Conservation (phyloP, 768 basidiomycete species). For the Amanita polypyramis region DNA sequence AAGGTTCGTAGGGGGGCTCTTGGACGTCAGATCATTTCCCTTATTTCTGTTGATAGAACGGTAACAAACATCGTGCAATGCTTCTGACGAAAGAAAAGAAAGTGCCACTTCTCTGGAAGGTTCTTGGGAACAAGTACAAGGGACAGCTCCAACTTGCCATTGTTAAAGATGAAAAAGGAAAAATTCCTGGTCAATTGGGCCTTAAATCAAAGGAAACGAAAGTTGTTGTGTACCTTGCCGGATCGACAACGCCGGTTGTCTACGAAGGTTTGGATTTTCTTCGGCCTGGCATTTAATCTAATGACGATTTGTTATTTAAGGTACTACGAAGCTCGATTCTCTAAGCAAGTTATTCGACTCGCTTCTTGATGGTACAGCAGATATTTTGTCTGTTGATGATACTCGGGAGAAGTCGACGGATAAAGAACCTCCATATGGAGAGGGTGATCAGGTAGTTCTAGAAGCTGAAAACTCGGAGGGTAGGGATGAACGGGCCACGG, state of each 20-base stretch:
- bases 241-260: constrained; percentile 40
- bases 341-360: constrained; percentile 67
- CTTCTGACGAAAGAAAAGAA: constrained; percentile 68
- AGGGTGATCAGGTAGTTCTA: constrained; percentile 2
- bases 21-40: not conserved
- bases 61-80: constrained; percentile 44
- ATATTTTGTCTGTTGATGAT: no score
- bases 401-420: constrained; percentile 3
- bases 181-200: constrained; percentile 46
- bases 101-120: constrained; percentile 72
- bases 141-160: constrained; percentile 52
- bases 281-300: not conserved
- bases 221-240: constrained; percentile 60
- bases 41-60: constrained; percentile 13
- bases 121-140: constrained; percentile 63
- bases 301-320: constrained; percentile 22
- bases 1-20: constrained; percentile 35
- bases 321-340: constrained; percentile 63
- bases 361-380: constrained; percentile 55
- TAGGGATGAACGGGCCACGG: not conserved
- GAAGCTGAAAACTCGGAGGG: no score
- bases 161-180: constrained; percentile 57
- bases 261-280: constrained; percentile 48
- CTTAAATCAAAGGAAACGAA: constrained; percentile 50
- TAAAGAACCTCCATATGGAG: not conserved